These are phyloP conservation scores for Trypanosoma mega DNA, from an alignment of 208 protist genomes.

Conservation along the genomic window DNA sequence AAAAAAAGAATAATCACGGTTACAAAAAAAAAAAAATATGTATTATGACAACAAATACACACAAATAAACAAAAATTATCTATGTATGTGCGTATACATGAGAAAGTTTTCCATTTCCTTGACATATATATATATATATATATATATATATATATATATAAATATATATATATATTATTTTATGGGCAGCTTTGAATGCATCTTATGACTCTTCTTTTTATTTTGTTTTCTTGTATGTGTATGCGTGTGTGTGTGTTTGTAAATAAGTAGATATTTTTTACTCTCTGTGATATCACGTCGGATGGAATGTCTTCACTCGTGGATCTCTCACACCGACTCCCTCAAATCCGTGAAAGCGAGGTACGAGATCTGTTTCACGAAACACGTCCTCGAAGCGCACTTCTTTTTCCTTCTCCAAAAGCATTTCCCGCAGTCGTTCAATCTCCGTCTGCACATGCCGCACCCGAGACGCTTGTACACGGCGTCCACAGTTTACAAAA, in stretches of 20 bases:
- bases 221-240: too few relatives aligned
- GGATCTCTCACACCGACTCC: constrained; percentile 34
- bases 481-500: constrained; percentile 85
- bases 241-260: too few relatives aligned
- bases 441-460: constrained; percentile 60
- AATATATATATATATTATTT: constrained; percentile 3
- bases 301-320: constrained; percentile 53
- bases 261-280: too few relatives aligned
- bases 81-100: too few relatives aligned
- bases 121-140: neutral
- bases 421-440: constrained; percentile 42
- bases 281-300: too few relatives aligned
- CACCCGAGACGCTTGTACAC: constrained; percentile 46
- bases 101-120: too few relatives aligned
- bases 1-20: constrained; percentile 1
- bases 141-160: constrained; percentile 19
- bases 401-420: constrained; percentile 40
- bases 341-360: constrained; percentile 39
- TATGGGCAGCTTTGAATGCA: too few relatives aligned
- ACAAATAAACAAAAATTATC: too few relatives aligned
- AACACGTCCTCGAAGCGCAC: constrained; percentile 53
- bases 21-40: constrained; percentile 11
- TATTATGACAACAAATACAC: too few relatives aligned
- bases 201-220: too few relatives aligned
- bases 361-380: constrained; percentile 46